Evolutionary conservation across 371 early-diverging fungal species (phyloP).

Genomic region (Lichtheimia ornata): DNA sequence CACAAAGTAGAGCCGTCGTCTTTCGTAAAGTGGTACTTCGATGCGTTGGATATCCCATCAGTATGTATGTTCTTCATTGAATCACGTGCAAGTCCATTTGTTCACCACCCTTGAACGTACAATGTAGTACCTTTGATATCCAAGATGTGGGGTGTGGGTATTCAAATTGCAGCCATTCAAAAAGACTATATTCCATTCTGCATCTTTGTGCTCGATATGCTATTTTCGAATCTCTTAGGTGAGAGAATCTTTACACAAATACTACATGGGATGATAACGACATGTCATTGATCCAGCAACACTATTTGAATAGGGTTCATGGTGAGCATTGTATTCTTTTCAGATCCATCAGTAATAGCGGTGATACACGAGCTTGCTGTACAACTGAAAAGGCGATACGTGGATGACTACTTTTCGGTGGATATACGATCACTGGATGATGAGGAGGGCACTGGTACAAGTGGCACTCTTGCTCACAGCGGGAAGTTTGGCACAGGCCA

Average conservation of each 20-base stretch:
- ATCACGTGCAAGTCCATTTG: background rate
- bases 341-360: conserved; percentile 35
- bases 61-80: conserved; percentile 14
- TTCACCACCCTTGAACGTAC: background rate
- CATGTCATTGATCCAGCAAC: background rate
- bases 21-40: conserved; percentile 34
- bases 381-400: conserved; percentile 24
- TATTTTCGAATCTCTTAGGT: conserved; percentile 34
- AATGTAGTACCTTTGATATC: conserved; percentile 34
- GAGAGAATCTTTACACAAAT: conserved; percentile 5
- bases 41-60: conserved; percentile 37
- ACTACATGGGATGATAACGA: background rate
- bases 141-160: conserved; percentile 35
- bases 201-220: conserved; percentile 29
- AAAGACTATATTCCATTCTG: conserved; percentile 17
- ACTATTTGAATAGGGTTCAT: conserved; percentile 24
- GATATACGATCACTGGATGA: background rate
- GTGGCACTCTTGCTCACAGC: too few relatives aligned
- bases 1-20: conserved; percentile 12
- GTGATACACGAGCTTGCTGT: conserved; percentile 12
- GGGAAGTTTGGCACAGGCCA: too few relatives aligned
- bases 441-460: too few relatives aligned
- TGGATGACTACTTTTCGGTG: conserved; percentile 30
- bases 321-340: conserved; percentile 35
- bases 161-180: conserved; percentile 23